Percentiles rank a stretch among this genome's conserved stretches.
These are phyloP conservation scores for Leccinum arenicola DNA, from an alignment of 768 basidiomycete species.

Conservation along the genomic window DNA sequence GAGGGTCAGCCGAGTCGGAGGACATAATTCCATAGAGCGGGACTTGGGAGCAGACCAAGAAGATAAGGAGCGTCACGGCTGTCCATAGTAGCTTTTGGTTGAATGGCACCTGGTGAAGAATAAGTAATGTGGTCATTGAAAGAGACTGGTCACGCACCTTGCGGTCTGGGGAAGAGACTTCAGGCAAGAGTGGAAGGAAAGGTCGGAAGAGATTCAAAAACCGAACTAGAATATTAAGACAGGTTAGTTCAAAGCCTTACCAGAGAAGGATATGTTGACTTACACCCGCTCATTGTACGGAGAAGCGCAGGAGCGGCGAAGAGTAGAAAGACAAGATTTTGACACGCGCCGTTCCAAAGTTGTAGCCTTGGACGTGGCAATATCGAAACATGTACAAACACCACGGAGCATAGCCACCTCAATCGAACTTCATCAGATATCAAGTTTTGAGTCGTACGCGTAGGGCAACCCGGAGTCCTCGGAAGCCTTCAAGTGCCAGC, in stretches of 20 bases:
- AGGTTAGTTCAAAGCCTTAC: background rate
- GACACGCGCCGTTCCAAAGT: slow-evolving; percentile 18
- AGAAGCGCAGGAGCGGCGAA: slow-evolving; percentile 23
- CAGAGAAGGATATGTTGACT: slow-evolving; percentile 29
- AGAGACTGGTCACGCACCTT: slow-evolving; percentile 54
- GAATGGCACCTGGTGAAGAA: slow-evolving; percentile 75
- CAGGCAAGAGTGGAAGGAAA: slow-evolving; percentile 94
- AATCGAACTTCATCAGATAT: no score
- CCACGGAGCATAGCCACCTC: slow-evolving; percentile 12
- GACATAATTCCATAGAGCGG: slow-evolving; percentile 99
- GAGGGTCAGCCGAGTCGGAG: slow-evolving; percentile 96
- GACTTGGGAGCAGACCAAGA: slow-evolving; percentile 99
- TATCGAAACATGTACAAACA: slow-evolving; percentile 29
- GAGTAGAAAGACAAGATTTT: slow-evolving; percentile 18
- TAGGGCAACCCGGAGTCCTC: no score
- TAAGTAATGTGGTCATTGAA: slow-evolving; percentile 4
- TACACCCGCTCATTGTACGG: slow-evolving; percentile 77
- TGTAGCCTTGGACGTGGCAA: slow-evolving; percentile 29
- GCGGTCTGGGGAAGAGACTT: slow-evolving; percentile 96
- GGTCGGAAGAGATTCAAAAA: slow-evolving; percentile 98
- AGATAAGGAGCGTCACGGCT: slow-evolving; percentile 97
- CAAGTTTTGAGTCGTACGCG: no score
- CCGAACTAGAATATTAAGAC: slow-evolving; percentile 52
- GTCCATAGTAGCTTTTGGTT: slow-evolving; percentile 99
- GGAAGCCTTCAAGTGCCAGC: background rate